A percentile compares a stretch with the other conserved stretches of the same genome.
Evolutionary conservation across 805 yeast species (phyloP).

Genomic region (Ogataea chonburiensis): DNA sequence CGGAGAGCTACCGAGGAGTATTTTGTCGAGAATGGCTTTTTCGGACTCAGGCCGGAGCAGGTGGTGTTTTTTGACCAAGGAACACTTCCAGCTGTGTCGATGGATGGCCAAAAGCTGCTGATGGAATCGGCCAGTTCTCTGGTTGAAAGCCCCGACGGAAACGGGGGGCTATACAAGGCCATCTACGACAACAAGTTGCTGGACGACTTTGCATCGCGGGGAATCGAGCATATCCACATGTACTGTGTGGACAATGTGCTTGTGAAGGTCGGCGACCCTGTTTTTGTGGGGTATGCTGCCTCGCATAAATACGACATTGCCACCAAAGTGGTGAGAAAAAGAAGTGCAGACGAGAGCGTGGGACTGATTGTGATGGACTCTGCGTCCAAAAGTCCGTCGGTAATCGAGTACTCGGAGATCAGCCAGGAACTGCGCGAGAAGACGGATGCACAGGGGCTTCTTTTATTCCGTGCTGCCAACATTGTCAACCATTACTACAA

Average conservation of each 20-base stretch:
- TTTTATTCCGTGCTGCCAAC: slow-evolving; percentile 88
- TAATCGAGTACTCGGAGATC: slow-evolving; percentile 93
- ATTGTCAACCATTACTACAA: slow-evolving; percentile 96
- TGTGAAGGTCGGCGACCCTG: slow-evolving; percentile 92
- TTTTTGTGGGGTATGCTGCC: slow-evolving; percentile 81
- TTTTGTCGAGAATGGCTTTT: slow-evolving; percentile 59
- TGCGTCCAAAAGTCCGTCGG: slow-evolving; percentile 66
- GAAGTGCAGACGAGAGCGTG: slow-evolving; percentile 82
- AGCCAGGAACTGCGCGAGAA: slow-evolving; percentile 68
- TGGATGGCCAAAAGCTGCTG: slow-evolving; percentile 68
- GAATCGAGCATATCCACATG: slow-evolving; percentile 89
- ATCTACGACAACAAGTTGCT: slow-evolving; percentile 61
- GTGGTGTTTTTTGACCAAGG: slow-evolving; percentile 91
- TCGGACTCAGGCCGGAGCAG: slow-evolving; percentile 64
- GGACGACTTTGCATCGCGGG: slow-evolving; percentile 62
- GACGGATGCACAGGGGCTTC: slow-evolving; percentile 56
- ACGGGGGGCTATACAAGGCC: slow-evolving; percentile 94
- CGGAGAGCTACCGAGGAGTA: slow-evolving; percentile 69
- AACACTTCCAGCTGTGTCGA: slow-evolving; percentile 82
- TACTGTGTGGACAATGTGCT: slow-evolving; percentile 95
- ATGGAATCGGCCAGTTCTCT: slow-evolving; percentile 53
- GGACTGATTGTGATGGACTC: slow-evolving; percentile 82
- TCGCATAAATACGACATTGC: slow-evolving; percentile 68
- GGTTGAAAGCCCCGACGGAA: slow-evolving; percentile 94
- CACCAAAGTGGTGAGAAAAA: slow-evolving; percentile 92